Conservation (phyloP, 441 rosid species). For the Omphalea diandra region DNA sequence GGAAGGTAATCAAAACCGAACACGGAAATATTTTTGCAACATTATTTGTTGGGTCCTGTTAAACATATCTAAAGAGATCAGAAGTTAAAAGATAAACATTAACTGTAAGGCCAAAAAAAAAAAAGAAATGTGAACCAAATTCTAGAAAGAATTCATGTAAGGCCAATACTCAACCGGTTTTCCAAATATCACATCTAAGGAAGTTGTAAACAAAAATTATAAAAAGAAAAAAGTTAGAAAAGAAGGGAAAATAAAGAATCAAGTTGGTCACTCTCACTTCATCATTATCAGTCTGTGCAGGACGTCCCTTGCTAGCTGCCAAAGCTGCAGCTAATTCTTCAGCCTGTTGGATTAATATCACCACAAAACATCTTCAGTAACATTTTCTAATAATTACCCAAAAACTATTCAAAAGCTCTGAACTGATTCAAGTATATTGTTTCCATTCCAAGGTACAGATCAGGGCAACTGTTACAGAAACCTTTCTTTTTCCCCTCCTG, state of each 20-base stretch:
- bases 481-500: not conserved
- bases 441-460: not conserved
- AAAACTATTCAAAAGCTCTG: not conserved
- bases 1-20: not conserved
- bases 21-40: not conserved
- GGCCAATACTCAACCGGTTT: not conserved
- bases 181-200: not conserved
- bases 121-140: not conserved
- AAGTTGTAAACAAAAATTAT: not conserved
- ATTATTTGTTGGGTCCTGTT: not conserved
- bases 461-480: not conserved
- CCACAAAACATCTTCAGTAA: conserved; percentile 12
- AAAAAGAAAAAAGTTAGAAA: not conserved
- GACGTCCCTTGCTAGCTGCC: conserved; percentile 74
- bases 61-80: not conserved
- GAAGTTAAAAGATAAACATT: not conserved
- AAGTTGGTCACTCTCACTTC: conserved; percentile 43
- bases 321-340: conserved; percentile 81
- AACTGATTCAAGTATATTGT: not conserved
- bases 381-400: not conserved
- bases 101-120: not conserved
- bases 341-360: conserved; percentile 53
- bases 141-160: not conserved
- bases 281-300: conserved; percentile 49
- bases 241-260: not conserved